Evolutionary conservation across 768 basidiomycete genomes (phyloP), one percentile per base, ranked within the genome.

Genomic region (Leccinum truebloodii): DNA sequence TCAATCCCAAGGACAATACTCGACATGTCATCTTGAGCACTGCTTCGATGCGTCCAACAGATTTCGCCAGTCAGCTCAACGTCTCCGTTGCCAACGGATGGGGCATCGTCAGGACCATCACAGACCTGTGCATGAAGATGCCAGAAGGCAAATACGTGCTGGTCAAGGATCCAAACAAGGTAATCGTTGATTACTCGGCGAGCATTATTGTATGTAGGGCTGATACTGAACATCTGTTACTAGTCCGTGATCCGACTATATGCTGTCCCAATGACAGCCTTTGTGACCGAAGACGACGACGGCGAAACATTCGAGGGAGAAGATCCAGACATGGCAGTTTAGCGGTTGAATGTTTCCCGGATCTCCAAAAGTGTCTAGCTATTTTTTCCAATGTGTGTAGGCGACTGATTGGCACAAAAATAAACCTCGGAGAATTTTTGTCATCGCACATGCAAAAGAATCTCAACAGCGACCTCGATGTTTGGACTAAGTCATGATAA

Each of bases 81-180:
- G 88, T 99, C 39, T 96, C 94, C 28, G 78, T 98, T 57, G 80
- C 91, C 35, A 98, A 98, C 71, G 97, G 97, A 12, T 99, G 97
- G 97, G 97, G 97, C 57, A 98, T 99, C 69, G 93, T 98, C 34
- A 84, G 97, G 61, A 96, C 92, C 13, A 88, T 99, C 60, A 90
- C 92, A 30, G 97, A 99, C 70, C 76, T 98, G 61, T 92, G 91
- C 74, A 86, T 97, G 86, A 95, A 95, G 76, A 89, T 95, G 87
- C 93, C 94, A 22, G 96, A 98, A 76, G 97, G 97, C 73, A 97
- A 97, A 75, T 99, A 98, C 72, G 91, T 98, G 14, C 79, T 99
- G 28, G 87, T 99, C 55, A 97, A 96, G 77, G 97, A 99, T 76
- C 96, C 97, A 18, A 98, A 98, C 83, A 94, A 86, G 86, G 95